Base-by-base conservation (phyloP, 805 yeast genomes). In the Wickerhamiella occidentalis region DNA sequence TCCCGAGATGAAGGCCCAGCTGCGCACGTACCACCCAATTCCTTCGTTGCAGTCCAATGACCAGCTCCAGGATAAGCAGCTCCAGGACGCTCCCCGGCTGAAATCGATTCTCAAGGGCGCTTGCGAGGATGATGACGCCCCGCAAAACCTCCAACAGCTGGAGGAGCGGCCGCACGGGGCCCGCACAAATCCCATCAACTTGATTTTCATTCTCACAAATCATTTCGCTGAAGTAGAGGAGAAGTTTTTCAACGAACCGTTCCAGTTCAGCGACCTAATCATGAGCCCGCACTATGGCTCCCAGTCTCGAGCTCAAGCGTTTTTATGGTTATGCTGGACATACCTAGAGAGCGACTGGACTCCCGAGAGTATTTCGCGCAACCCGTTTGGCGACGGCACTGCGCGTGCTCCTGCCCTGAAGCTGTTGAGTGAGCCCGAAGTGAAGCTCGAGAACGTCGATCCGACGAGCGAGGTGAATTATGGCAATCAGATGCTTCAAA, bases 71-170 rank as follows among this genome's bases (percentile, higher is more conserved):
- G 80, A 79, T 42, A 85, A 83, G 61, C 92, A 86, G 51, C 70
- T 90, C 36, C 97, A 90, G 66, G 97, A 90, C 61, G 92, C 97
- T 0, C 97, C 97, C 2, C 71, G 97, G 49, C 73, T 90, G 54
- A 90, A 90, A 62, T 81, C 94, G 0, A 90, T 90, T 18, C 66
- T 90, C 56, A 90, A 90, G 66, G 85, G 92, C 0, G 85, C 88
- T 2, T 79, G 88, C 56, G 95, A 88, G 58, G 77, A 78, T 43
- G 71, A 76, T 19, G 68, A 65, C 12, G 76, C 76, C 45, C 56
- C 54, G 29, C 52, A 54, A 2, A 30, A 36, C n/a, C 38, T 56
- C 22, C 48, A 49, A 11, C 48, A 44, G 9, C 47, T 58, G 11
- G 30, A 19, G 30, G 45, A 40, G 5, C 12, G 25, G 17, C 17